Evolutionary conservation across 1,139 yeast species (phyloP).

Genomic region (Schwanniomyces etchellsii): DNA sequence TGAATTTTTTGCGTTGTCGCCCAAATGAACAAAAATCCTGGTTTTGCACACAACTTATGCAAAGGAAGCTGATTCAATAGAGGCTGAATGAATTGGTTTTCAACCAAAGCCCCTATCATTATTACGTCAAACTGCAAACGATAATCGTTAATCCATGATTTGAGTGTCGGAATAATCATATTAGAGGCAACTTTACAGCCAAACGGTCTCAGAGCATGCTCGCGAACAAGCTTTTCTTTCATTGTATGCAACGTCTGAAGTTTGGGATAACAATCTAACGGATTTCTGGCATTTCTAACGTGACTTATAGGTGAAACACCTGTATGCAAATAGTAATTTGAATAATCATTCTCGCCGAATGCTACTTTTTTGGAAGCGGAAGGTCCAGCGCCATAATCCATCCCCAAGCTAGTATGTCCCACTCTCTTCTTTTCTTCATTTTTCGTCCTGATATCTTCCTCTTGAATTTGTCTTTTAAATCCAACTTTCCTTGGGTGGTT

Average conservation of each 20-base stretch:
- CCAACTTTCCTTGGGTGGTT: too few relatives aligned
- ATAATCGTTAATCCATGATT: constrained; percentile 53
- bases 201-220: constrained; percentile 56
- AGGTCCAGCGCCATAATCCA: too few relatives aligned
- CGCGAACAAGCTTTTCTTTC: constrained; percentile 44
- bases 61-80: constrained; percentile 62
- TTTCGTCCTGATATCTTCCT: too few relatives aligned
- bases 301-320: constrained; percentile 53
- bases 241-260: constrained; percentile 60
- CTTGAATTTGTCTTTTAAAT: too few relatives aligned
- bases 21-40: constrained; percentile 86
- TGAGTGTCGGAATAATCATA: constrained; percentile 51
- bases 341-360: constrained; percentile 52
- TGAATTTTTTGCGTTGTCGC: constrained; percentile 68
- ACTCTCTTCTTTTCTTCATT: too few relatives aligned
- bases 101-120: constrained; percentile 83
- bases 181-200: constrained; percentile 54
- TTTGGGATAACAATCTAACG: constrained; percentile 83
- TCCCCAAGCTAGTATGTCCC: too few relatives aligned
- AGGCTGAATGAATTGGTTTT: constrained; percentile 61
- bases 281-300: constrained; percentile 58
- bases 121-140: constrained; percentile 77
- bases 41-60: constrained; percentile 69
- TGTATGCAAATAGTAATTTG: constrained; percentile 61
- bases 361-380: too few relatives aligned